Evolutionary conservation across 176 grass and related monocot species (phyloP).

Genomic region (Oryza brachyantha): DNA sequence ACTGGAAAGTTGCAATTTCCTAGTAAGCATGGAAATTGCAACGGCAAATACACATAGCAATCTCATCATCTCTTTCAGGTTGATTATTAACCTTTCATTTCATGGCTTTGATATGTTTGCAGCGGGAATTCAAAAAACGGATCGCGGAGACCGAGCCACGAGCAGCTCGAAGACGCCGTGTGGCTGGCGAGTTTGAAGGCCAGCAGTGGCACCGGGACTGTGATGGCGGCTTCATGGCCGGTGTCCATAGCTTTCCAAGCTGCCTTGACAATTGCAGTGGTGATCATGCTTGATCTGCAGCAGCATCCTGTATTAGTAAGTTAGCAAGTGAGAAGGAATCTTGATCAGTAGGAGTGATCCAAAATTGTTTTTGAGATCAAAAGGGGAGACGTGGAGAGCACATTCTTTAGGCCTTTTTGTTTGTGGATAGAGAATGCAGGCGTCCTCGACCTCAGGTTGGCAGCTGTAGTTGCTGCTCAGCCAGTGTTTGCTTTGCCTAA

Average conservation of each 20-base stretch:
- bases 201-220: background rate
- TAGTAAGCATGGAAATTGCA: slow-evolving; percentile 17
- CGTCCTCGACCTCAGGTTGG: slow-evolving; percentile 1
- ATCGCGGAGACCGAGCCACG: slow-evolving; percentile 53
- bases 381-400: slow-evolving; percentile 24
- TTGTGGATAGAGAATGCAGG: slow-evolving; percentile 25
- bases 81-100: background rate
- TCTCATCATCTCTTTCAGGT: background rate
- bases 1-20: slow-evolving; percentile 45
- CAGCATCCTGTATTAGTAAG: background rate
- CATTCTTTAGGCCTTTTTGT: slow-evolving; percentile 30
- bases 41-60: background rate
- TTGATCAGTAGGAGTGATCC: slow-evolving; percentile 30
- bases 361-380: slow-evolving; percentile 22
- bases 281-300: slow-evolving; percentile 29
- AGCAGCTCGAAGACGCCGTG: slow-evolving; percentile 61
- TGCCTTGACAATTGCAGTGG: slow-evolving; percentile 24
- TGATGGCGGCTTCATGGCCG: background rate
- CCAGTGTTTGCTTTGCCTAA: background rate
- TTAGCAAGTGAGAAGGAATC: slow-evolving; percentile 19
- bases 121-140: slow-evolving; percentile 50
- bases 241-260: slow-evolving; percentile 20
- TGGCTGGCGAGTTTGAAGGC: slow-evolving; percentile 72
- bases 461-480: background rate
- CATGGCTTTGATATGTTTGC: background rate